phyloP scores from a whole-genome alignment of 345 rosid species.

The Populus deltoides region DNA sequence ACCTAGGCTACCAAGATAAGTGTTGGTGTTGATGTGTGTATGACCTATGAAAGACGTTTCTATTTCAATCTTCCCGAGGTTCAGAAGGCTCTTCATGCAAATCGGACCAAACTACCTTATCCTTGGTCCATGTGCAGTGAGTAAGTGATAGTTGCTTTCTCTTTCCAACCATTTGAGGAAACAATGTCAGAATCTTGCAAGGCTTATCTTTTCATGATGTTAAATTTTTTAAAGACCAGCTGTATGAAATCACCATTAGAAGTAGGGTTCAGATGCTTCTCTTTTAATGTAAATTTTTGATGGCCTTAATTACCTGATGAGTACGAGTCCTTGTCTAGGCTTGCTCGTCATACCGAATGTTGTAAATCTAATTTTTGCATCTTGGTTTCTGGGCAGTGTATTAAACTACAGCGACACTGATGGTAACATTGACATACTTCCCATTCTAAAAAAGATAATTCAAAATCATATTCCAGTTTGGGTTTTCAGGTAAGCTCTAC shows the following conservation, averaged over 20 bases:
- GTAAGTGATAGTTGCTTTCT: slow-evolving; percentile 31
- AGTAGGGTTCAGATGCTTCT: background rate
- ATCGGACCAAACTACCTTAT: slow-evolving; percentile 61
- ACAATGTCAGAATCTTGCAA: background rate
- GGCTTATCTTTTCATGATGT: background rate
- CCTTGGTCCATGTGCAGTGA: slow-evolving; percentile 79
- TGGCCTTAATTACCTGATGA: background rate
- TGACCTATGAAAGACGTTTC: slow-evolving; percentile 56
- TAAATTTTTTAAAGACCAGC: background rate
- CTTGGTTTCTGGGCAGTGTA: slow-evolving; percentile 38
- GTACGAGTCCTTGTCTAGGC: background rate
- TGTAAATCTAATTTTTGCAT: background rate
- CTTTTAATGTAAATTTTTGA: background rate
- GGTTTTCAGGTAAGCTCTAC: slow-evolving; percentile 65
- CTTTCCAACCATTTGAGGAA: background rate
- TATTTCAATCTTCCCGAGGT: slow-evolving; percentile 87
- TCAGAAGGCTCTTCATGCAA: slow-evolving; percentile 88
- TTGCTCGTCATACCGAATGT: background rate
- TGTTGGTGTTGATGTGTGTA: slow-evolving; percentile 81
- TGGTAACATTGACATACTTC: slow-evolving; percentile 62
- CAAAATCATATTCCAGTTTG: slow-evolving; percentile 61
- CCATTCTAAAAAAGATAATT: slow-evolving; percentile 65
- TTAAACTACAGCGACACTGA: slow-evolving; percentile 57
- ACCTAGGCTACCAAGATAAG: slow-evolving; percentile 71
- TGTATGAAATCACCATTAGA: background rate